phyloP scores from a whole-genome alignment of 345 rosid genomes.

The Aquilaria malaccensis region DNA sequence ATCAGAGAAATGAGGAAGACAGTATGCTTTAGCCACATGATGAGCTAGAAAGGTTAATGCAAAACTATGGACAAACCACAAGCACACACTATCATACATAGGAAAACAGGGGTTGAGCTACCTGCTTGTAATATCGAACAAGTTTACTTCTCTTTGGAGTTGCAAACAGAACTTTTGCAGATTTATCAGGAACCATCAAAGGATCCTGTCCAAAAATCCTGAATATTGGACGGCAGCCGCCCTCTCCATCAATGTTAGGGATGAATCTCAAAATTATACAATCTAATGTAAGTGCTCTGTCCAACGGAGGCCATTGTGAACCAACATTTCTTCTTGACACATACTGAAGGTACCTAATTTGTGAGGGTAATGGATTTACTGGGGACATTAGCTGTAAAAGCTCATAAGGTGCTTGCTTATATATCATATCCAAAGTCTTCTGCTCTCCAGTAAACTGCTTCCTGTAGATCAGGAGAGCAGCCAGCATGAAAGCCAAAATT shows the following conservation, averaged over 20 bases:
- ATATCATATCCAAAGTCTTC: constrained; percentile 68
- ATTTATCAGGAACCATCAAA: constrained; percentile 43
- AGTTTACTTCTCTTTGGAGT: constrained; percentile 53
- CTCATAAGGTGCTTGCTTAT: constrained; percentile 69
- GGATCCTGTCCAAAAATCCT: constrained; percentile 73
- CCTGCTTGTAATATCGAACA: constrained; percentile 58
- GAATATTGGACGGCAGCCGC: constrained; percentile 69
- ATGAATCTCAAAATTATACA: constrained; percentile 51
- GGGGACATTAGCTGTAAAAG: constrained; percentile 57
- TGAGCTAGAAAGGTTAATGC: background rate
- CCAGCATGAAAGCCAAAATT: constrained; percentile 70
- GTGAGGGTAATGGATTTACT: constrained; percentile 66
- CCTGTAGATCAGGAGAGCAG: constrained; percentile 56
- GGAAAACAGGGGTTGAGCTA: constrained; percentile 21
- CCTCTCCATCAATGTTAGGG: constrained; percentile 57
- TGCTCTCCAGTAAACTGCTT: constrained; percentile 57
- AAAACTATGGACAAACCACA: constrained; percentile 1
- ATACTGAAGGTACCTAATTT: constrained; percentile 72
- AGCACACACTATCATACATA: background rate
- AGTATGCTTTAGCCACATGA: background rate
- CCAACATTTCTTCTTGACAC: constrained; percentile 64
- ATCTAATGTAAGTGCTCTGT: constrained; percentile 58
- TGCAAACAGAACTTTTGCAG: constrained; percentile 60
- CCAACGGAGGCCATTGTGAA: constrained; percentile 62
- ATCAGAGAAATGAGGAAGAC: background rate